Evolutionary conservation across 345 rosid species (phyloP), one percentile per base, ranked within the genome.

Genomic region (Eutrema yunnanense): DNA sequence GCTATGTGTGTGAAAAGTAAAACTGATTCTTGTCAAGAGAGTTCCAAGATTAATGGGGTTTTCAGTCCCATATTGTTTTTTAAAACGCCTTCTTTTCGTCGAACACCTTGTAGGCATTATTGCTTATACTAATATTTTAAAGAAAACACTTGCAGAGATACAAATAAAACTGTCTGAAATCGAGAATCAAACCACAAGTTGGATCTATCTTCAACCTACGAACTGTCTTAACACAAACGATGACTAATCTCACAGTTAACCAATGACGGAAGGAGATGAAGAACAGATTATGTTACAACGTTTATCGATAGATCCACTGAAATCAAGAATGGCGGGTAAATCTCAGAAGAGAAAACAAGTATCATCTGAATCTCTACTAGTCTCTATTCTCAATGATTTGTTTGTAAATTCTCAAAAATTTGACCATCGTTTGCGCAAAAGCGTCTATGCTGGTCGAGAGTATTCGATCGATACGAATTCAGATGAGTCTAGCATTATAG

Each of bases 401-500:
- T 53, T 50, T 30, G 73, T 74, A 43, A 82, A 81, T 79, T 70
- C 87, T 55, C 91, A 69, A 38, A 90, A 83, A 51, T 48, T 84
- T 62, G 85, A 90, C 43, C 82, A 62, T 58, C 73, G n/a, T 53
- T 42, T 82, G 50, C 71, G 59, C 63, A 79, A 71, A 66, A n/a
- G 50, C 6, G 9, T 46, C 16, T 2, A 9, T 10, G 1, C 12
- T 40, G 12, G 43, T 40, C 43, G 12, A 10, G 43, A 11, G 8
- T n/a, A 38, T 38, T 38, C 41, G 16, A 43, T 13, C 7, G 22
- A 27, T 29, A 33, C 79, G 71, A 85, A 84, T 70, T 80, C 80
- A 38, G 84, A 90, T 56, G 80, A 82, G 19, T 81, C 82, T 77
- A 89, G 78, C 37, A 79, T 89, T 74, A 72, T 85, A 55, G 85